Percentiles rank a stretch among this genome's conserved stretches.
Evolutionary conservation across 495 filamentous ascomycete species (phyloP).

Genomic region (Aspergillus panamensis): DNA sequence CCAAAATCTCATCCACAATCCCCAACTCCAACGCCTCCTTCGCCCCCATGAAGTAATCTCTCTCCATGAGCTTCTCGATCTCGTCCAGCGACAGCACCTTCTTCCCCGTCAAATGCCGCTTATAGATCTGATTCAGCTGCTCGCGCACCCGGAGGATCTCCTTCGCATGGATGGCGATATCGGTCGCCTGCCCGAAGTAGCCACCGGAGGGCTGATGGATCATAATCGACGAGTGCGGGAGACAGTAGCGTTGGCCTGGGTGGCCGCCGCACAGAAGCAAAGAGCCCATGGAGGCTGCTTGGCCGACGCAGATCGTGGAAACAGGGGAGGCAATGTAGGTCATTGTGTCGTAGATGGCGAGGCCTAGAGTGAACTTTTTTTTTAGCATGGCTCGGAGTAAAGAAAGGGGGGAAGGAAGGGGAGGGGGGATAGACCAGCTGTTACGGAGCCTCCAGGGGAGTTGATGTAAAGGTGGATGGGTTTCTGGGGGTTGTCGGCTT

Average conservation of each 20-base stretch:
- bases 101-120: slow-evolving; percentile 70
- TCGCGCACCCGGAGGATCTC: slow-evolving; percentile 86
- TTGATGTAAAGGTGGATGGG: slow-evolving; percentile 97
- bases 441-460: slow-evolving; percentile 93
- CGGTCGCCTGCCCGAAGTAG: slow-evolving; percentile 81
- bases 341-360: slow-evolving; percentile 99
- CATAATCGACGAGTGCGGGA: slow-evolving; percentile 94
- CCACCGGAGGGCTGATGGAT: slow-evolving; percentile 93
- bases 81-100: slow-evolving; percentile 69
- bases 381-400: not conserved
- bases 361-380: slow-evolving; percentile 42
- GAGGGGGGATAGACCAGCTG: slow-evolving; percentile 52
- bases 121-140: slow-evolving; percentile 87
- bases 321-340: slow-evolving; percentile 91
- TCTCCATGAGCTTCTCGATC: slow-evolving; percentile 91
- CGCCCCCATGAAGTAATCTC: slow-evolving; percentile 90
- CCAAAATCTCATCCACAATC: slow-evolving; percentile 85
- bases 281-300: slow-evolving; percentile 92
- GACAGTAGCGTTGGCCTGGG: slow-evolving; percentile 77
- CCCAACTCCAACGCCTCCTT: slow-evolving; percentile 84
- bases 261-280: slow-evolving; percentile 83
- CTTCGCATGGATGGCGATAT: slow-evolving; percentile 95
- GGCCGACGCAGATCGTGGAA: slow-evolving; percentile 89
- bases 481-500: slow-evolving; percentile 92
- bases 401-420: not conserved